Evolutionary conservation across 257 asterid species (phyloP).

Genomic region (Thymus quinquecostatus): DNA sequence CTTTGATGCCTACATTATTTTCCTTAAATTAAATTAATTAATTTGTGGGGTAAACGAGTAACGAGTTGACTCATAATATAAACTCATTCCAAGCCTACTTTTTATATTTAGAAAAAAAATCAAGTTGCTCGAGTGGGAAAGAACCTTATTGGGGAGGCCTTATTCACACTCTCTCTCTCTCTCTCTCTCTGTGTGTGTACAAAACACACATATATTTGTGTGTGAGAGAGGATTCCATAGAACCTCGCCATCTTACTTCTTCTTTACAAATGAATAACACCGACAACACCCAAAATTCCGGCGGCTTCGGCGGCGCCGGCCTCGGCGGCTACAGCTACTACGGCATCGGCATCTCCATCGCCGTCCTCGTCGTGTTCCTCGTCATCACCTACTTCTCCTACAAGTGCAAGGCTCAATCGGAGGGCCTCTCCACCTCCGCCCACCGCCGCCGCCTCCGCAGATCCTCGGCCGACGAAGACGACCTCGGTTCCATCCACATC

Average conservation of each 20-base stretch:
- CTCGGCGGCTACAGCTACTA: conserved; percentile 38
- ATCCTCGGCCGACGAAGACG: neutral
- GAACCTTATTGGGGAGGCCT: neutral
- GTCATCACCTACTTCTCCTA: conserved; percentile 42
- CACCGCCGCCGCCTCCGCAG: neutral
- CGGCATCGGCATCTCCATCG: conserved; percentile 44
- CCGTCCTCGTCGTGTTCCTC: conserved; percentile 31
- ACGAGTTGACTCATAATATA: neutral
- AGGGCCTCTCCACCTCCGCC: neutral
- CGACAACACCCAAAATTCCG: conserved; percentile 8
- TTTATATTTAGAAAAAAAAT: too few species aligned
- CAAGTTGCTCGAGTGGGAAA: conserved; percentile 21
- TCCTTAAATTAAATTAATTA: neutral
- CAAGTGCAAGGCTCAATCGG: conserved; percentile 21
- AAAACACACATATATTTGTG: neutral
- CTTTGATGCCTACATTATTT: neutral
- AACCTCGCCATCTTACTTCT: too few species aligned
- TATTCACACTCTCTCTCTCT: neutral
- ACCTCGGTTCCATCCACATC: neutral
- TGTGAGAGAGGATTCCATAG: neutral
- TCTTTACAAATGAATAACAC: conserved; percentile 13
- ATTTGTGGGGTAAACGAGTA: neutral
- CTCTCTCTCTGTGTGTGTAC: too few species aligned
- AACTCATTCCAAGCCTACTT: neutral
- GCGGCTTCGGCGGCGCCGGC: neutral